Conservation (phyloP, 371 early-diverging fungal species). For the Phascolomyces articulosus region DNA sequence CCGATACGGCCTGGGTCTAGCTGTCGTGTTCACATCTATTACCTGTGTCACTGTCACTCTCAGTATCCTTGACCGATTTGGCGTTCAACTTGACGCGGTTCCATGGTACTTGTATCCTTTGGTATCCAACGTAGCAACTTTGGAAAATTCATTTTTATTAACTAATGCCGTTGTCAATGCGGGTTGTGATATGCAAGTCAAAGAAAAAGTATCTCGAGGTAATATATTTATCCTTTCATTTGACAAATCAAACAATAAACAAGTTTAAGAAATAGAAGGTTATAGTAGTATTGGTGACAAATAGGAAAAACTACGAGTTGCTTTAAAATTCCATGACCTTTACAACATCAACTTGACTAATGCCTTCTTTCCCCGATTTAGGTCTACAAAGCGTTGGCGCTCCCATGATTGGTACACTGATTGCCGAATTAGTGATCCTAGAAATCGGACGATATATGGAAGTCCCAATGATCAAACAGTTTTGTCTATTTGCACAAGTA, state of each 20-base stretch:
- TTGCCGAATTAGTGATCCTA: slow-evolving; percentile 58
- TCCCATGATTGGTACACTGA: slow-evolving; percentile 59
- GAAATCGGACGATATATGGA: slow-evolving; percentile 57
- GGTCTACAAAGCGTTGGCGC: slow-evolving; percentile 65
- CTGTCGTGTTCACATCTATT: slow-evolving; percentile 52
- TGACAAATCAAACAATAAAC: too few relatives aligned
- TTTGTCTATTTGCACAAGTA: slow-evolving; percentile 67
- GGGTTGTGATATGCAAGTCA: slow-evolving; percentile 68
- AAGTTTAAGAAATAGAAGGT: too few relatives aligned
- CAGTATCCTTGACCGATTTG: slow-evolving; percentile 26
- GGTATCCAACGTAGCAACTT: slow-evolving; percentile 68
- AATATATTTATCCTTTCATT: too few relatives aligned
- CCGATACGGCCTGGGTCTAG: slow-evolving; percentile 69
- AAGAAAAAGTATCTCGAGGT: slow-evolving; percentile 70
- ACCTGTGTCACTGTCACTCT: slow-evolving; percentile 28
- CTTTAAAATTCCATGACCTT: neutral
- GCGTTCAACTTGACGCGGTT: slow-evolving; percentile 14
- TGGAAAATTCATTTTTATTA: slow-evolving; percentile 73
- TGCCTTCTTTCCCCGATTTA: neutral
- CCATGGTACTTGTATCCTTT: slow-evolving; percentile 65
- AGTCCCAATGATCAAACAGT: slow-evolving; percentile 66
- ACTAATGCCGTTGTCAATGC: slow-evolving; percentile 71
- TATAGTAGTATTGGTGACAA: too few relatives aligned
- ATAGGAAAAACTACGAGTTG: too few relatives aligned
- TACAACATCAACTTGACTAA: neutral